Conservation (phyloP, 768 basidiomycete species). For the Tulasnella sp. region DNA sequence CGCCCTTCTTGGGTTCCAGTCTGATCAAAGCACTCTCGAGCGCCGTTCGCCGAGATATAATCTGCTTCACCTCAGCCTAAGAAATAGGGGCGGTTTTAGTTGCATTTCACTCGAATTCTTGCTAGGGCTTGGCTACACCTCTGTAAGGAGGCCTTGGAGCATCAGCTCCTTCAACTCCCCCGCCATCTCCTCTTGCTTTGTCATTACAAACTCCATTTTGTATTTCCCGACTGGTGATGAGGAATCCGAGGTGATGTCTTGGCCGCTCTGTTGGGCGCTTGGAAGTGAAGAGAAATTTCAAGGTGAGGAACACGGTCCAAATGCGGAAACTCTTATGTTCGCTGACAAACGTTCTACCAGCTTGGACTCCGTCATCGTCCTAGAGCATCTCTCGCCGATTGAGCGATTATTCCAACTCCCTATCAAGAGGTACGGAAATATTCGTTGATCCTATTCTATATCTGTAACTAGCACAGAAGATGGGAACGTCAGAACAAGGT, state of each 20-base stretch:
- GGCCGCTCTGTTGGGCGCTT: not conserved
- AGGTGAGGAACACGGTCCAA: not conserved
- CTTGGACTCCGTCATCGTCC: too few relatives aligned
- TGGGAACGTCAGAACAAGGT: too few relatives aligned
- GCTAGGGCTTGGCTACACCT: slow-evolving; percentile 36
- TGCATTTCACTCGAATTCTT: not conserved
- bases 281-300: not conserved
- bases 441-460: too few relatives aligned
- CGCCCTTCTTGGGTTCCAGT: slow-evolving; percentile 73
- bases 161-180: slow-evolving; percentile 89
- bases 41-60: slow-evolving; percentile 72
- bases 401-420: too few relatives aligned
- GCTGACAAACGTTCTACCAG: not conserved
- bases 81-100: not conserved
- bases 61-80: slow-evolving; percentile 75
- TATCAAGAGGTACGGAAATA: too few relatives aligned
- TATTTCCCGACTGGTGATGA: not conserved
- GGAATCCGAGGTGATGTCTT: not conserved
- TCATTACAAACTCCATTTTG: slow-evolving; percentile 86
- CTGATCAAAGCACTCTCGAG: slow-evolving; percentile 82
- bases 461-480: too few relatives aligned
- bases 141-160: slow-evolving; percentile 74
- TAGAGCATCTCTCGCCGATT: too few relatives aligned
- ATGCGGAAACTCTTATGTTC: not conserved
- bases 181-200: slow-evolving; percentile 95